Percentiles rank a stretch among this genome's conserved stretches.
Evolutionary conservation across 164 flowering plant species (phyloP).

Genomic region (Vitis rupestris): DNA sequence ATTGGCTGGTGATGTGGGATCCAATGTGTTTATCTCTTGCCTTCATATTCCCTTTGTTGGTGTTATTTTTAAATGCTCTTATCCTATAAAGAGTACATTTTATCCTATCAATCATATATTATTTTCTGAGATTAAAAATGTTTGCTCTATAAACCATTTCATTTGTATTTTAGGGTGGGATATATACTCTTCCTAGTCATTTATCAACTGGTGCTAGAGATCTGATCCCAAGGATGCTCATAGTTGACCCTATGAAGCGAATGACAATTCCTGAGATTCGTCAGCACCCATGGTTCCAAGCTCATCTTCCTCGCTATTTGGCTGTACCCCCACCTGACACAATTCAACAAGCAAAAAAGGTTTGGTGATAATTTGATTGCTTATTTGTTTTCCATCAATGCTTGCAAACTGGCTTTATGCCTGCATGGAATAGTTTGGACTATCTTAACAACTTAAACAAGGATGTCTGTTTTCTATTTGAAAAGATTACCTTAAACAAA

Average conservation of each 20-base stretch:
- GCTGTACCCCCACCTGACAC: slow-evolving; percentile 82
- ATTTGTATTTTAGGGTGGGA: slow-evolving; percentile 50
- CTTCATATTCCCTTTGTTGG: too few relatives aligned
- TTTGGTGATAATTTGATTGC: slow-evolving; percentile 9
- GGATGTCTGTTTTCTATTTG: too few relatives aligned
- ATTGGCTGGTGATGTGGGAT: too few relatives aligned
- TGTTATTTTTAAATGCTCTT: too few relatives aligned
- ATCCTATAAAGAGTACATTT: neutral
- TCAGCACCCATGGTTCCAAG: slow-evolving; percentile 80
- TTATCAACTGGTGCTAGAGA: slow-evolving; percentile 72
- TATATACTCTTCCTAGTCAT: slow-evolving; percentile 79
- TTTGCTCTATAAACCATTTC: neutral
- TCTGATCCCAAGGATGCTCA: slow-evolving; percentile 77
- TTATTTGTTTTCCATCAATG: neutral
- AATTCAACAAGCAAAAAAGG: slow-evolving; percentile 76
- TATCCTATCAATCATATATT: neutral
- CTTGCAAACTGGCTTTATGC: too few relatives aligned
- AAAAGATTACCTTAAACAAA: too few relatives aligned
- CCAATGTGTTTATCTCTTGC: too few relatives aligned
- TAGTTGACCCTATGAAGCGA: slow-evolving; percentile 81
- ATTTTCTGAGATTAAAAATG: neutral
- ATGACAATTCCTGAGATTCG: slow-evolving; percentile 76
- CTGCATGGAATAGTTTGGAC: too few relatives aligned
- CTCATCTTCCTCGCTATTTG: slow-evolving; percentile 72
- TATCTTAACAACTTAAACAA: too few relatives aligned